Evolutionary conservation across 2,329 filamentous ascomycete genomes (phyloP).

Genomic region (Aspergillus luchuensis): DNA sequence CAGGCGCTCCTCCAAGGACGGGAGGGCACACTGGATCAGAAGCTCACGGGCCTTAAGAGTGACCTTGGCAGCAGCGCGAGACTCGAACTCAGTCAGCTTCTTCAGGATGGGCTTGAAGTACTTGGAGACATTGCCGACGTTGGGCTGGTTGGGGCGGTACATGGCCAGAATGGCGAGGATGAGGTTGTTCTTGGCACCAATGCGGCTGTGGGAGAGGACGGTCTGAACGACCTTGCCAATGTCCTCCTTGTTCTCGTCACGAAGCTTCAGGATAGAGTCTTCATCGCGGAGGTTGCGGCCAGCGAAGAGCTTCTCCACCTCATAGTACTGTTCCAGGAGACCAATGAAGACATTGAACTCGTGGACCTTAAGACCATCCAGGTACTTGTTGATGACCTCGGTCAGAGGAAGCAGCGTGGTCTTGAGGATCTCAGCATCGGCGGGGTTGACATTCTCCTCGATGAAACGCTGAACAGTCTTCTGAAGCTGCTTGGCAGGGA

Average conservation of each 20-base stretch:
- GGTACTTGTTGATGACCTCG: slow-evolving; percentile 76
- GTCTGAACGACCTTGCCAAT: slow-evolving; percentile 80
- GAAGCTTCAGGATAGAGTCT: slow-evolving; percentile 87
- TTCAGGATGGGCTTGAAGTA: slow-evolving; percentile 80
- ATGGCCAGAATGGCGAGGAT: slow-evolving; percentile 88
- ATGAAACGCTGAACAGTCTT: slow-evolving; percentile 87
- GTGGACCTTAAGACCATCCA: slow-evolving; percentile 85
- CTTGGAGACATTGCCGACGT: slow-evolving; percentile 83
- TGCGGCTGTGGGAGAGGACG: slow-evolving; percentile 89
- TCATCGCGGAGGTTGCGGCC: slow-evolving; percentile 84
- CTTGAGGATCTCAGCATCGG: slow-evolving; percentile 73
- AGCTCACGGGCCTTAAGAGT: slow-evolving; percentile 96
- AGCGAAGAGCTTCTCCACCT: slow-evolving; percentile 85
- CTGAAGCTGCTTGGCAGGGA: slow-evolving; percentile 83
- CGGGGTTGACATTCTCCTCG: slow-evolving; percentile 75
- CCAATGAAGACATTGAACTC: slow-evolving; percentile 80
- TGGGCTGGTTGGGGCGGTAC: slow-evolving; percentile 92
- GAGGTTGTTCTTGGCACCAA: slow-evolving; percentile 91
- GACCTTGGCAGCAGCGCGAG: slow-evolving; percentile 85
- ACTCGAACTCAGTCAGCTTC: slow-evolving; percentile 88
- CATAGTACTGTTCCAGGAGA: slow-evolving; percentile 78
- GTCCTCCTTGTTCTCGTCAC: slow-evolving; percentile 96
- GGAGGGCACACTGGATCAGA: slow-evolving; percentile 94
- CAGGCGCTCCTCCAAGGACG: slow-evolving; percentile 91
- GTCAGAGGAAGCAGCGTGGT: slow-evolving; percentile 72